A percentile compares a stretch with the other conserved stretches of the same genome.
These are phyloP conservation scores for Zizania palustris DNA, from an alignment of 202 grass and related monocot genomes.

Conservation along the genomic window DNA sequence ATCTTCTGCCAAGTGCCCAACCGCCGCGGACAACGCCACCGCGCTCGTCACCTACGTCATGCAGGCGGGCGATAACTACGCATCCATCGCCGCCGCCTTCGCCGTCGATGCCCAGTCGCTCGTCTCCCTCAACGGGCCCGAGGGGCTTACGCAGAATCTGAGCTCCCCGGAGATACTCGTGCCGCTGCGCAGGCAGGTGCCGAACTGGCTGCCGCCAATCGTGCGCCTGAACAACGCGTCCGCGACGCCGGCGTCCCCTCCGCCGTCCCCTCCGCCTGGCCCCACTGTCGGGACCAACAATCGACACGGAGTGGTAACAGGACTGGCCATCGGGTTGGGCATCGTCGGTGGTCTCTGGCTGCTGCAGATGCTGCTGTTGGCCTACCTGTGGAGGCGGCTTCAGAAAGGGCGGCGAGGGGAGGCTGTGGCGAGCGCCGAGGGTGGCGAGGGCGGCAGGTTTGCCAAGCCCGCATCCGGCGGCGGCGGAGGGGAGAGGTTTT, in stretches of 20 bases:
- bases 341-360: constrained; percentile 61
- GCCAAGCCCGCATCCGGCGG: constrained; percentile 14
- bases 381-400: constrained; percentile 53
- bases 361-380: constrained; percentile 57
- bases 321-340: constrained; percentile 61
- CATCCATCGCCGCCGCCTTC: constrained; percentile 63
- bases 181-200: constrained; percentile 53
- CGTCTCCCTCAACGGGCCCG: constrained; percentile 72
- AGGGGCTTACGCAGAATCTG: constrained; percentile 27
- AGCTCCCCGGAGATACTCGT: constrained; percentile 61
- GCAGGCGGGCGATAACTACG: constrained; percentile 76
- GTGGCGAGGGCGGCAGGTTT: constrained; percentile 37
- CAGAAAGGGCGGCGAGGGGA: constrained; percentile 41
- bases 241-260: constrained; percentile 35
- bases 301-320: constrained; percentile 58
- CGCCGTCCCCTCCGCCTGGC: constrained; percentile 42
- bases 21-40: constrained; percentile 30
- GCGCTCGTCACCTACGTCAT: constrained; percentile 84
- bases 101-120: constrained; percentile 60
- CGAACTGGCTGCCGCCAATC: constrained; percentile 57
- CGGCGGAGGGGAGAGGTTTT: constrained; percentile 45
- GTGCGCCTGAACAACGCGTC: constrained; percentile 44
- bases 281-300: constrained; percentile 34
- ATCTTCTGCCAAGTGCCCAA: constrained; percentile 95
- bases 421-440: constrained; percentile 26